Conservation (phyloP, 495 filamentous ascomycete genomes). For the Talaromyces ruber region DNA sequence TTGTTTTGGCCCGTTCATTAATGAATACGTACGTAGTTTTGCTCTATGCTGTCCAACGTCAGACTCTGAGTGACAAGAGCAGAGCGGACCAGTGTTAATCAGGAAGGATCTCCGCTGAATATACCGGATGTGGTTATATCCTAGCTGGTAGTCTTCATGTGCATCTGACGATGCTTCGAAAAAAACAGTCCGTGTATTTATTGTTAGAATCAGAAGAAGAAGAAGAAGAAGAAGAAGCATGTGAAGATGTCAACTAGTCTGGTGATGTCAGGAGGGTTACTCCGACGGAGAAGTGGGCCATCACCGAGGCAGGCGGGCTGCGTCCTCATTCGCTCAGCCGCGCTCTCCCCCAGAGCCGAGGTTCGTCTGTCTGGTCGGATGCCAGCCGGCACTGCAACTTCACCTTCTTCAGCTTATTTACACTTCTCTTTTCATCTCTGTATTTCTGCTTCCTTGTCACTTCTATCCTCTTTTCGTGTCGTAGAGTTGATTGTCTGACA, state of each 20-base stretch:
- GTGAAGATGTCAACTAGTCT: not conserved
- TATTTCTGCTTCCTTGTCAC: not conserved
- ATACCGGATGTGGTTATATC: not conserved
- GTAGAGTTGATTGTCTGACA: not conserved
- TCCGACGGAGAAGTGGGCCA: not conserved
- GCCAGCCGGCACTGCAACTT: conserved; percentile 10
- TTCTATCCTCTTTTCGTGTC: not conserved
- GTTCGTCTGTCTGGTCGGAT: conserved; percentile 29
- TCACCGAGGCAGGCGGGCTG: conserved; percentile 1
- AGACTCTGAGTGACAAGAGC: not conserved
- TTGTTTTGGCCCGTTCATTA: not conserved
- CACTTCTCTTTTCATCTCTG: not conserved
- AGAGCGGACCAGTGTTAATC: not conserved
- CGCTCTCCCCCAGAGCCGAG: conserved; percentile 21
- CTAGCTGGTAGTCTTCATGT: not conserved
- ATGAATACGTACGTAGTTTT: not conserved
- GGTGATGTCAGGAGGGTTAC: not conserved
- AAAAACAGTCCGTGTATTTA: not conserved
- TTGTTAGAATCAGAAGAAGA: too few relatives aligned
- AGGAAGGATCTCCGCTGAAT: not conserved
- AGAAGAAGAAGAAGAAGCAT: not conserved
- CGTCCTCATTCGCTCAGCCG: not conserved
- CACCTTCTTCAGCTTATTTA: conserved; percentile 17
- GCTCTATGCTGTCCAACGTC: not conserved
- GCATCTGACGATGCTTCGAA: not conserved